Evolutionary conservation across 1,284 basidiomycete genomes (phyloP), one percentile per base, ranked within the genome.

Genomic region (Cutaneotrichosporon sp.): DNA sequence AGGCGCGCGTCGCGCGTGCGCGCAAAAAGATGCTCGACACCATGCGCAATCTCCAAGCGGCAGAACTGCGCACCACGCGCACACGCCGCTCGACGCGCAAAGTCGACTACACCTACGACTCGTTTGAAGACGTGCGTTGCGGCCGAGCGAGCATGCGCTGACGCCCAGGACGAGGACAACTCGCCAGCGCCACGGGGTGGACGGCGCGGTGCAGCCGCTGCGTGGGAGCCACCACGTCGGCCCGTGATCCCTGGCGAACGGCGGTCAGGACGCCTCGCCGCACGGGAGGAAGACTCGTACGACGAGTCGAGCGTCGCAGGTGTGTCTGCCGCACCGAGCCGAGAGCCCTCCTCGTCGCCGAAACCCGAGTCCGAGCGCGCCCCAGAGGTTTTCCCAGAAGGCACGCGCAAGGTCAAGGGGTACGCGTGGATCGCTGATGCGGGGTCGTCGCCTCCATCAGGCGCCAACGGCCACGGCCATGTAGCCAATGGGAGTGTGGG

Each of bases 21-120:
- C 49, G 33, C 33, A 48, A 49, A 33, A 58, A 43, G 33, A 36
- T 50, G 17, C 15, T 39, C 34, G 55, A 56, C 33, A 37, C 23
- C 15, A 26, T 49, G 26, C 42, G 46, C 5, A 34, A 21, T 8
- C 39, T 56, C 15, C 60, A 67, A 33, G 54, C 59, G 12, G 70
- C 69, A 9, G 73, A 73, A 30, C 22, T 64, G 50, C 54, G 70
- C 20, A 52, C 62, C 4, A 72, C 68, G 20, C 60, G 73, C 33
- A 72, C 73, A 15, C 62, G 69, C 35, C 45, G 72, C 20, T 50
- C 64, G 22, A 63, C 60, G 0, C 57, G 53, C 33, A 64, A 67
- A 45, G 59, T 70, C n/a, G 67, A 74, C 52, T 74, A 74, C 48
- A 58, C 61, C n/a, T 68, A 72, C 51, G 59, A 56, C 49, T 55